A percentile compares a stretch with the other conserved stretches of the same genome.
phyloP scores from a whole-genome alignment of 1,139 yeast species.

The Pichiaceae sp. region DNA sequence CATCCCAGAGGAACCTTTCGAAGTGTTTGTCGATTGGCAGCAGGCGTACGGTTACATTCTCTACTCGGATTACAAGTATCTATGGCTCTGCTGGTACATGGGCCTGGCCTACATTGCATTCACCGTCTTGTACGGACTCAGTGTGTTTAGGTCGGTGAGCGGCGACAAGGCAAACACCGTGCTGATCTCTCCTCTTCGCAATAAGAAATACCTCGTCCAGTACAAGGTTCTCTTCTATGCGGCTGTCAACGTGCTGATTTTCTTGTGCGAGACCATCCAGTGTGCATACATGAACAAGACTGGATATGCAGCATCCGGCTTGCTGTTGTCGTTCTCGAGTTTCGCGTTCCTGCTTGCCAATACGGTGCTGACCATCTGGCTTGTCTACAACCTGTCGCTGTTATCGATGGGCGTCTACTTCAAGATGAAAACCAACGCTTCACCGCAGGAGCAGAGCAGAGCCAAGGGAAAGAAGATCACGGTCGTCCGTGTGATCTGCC shows the following conservation, averaged over 20 bases:
- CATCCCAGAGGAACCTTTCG: conserved; percentile 9
- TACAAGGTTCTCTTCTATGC: conserved; percentile 18
- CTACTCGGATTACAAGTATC: conserved; percentile 19
- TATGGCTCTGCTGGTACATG: conserved; percentile 16
- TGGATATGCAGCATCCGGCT: conserved; percentile 16
- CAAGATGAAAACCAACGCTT: not conserved
- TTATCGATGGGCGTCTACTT: conserved; percentile 22
- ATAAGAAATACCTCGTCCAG: conserved; percentile 18
- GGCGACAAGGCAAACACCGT: conserved; percentile 14
- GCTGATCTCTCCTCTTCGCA: conserved; percentile 9
- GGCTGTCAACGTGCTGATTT: conserved; percentile 12
- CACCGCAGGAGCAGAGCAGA: conserved; percentile 3
- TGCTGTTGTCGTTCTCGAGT: conserved; percentile 13
- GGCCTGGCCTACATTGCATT: conserved; percentile 12
- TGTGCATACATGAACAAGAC: conserved; percentile 17
- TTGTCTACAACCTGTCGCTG: conserved; percentile 21
- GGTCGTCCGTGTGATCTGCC: conserved; percentile 12
- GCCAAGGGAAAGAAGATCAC: conserved; percentile 7
- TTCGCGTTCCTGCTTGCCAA: conserved; percentile 13
- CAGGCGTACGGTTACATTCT: conserved; percentile 22
- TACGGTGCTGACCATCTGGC: conserved; percentile 21
- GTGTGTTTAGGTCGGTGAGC: conserved; percentile 9
- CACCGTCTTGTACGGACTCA: conserved; percentile 9
- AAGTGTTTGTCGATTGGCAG: conserved; percentile 20
- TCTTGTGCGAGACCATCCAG: conserved; percentile 12